These are phyloP conservation scores for Sphenostylis stenocarpa DNA, from an alignment of 306 rosid species.

Conservation along the genomic window DNA sequence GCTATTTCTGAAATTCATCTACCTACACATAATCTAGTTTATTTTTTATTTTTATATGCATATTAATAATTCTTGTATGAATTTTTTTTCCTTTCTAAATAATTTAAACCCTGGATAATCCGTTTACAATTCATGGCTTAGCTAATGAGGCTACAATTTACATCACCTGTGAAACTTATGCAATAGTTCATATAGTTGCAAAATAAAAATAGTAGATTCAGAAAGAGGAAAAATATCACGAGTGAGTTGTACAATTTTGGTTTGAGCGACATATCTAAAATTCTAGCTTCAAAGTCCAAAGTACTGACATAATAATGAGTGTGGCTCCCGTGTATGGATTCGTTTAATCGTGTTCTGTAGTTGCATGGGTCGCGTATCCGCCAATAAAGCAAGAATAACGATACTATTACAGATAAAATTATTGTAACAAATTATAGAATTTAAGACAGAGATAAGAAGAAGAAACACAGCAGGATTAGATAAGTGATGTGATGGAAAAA, in stretches of 20 bases:
- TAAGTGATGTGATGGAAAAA: neutral
- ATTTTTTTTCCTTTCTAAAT: neutral
- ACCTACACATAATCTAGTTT: no score
- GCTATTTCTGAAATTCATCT: neutral
- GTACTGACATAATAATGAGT: conserved; percentile 33
- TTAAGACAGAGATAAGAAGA: neutral
- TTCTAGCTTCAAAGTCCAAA: conserved; percentile 23
- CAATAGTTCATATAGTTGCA: neutral
- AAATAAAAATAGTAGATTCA: neutral
- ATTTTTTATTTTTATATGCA: no score
- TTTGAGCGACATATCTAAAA: conserved; percentile 21
- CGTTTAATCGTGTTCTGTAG: neutral
- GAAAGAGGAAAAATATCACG: conserved; percentile 1
- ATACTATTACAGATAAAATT: neutral
- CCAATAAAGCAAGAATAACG: neutral
- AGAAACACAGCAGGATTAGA: neutral
- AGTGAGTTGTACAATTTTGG: conserved; percentile 30
- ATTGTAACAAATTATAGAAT: neutral
- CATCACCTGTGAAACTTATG: neutral
- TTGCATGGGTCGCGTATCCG: conserved; percentile 12
- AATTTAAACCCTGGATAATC: neutral
- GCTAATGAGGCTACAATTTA: neutral
- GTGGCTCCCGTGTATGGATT: conserved; percentile 33
- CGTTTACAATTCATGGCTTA: neutral
- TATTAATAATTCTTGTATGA: no score